A percentile compares a stretch with the other conserved stretches of the same genome.
These are phyloP conservation scores for Rhypophila decipiens DNA, from an alignment of 495 filamentous ascomycete genomes.

Conservation along the genomic window DNA sequence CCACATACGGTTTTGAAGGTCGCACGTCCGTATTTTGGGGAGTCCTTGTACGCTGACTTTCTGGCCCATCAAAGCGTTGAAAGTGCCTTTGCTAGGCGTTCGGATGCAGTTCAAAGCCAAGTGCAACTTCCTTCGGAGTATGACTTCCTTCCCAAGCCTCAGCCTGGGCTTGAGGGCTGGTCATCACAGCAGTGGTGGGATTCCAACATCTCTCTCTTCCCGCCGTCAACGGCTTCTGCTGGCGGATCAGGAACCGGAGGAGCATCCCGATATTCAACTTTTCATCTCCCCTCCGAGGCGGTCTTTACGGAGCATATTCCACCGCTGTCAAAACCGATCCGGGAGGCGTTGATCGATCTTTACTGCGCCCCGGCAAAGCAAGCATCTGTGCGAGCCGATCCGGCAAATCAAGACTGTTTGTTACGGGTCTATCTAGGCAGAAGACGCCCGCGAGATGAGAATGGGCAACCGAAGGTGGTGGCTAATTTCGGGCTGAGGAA, in stretches of 20 bases:
- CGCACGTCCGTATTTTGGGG: conserved; percentile 3
- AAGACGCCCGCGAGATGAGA: too few relatives aligned
- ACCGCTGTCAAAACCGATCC: conserved; percentile 4
- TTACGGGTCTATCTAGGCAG: conserved; percentile 22
- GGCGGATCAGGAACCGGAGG: not conserved
- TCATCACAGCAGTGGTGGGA: too few relatives aligned
- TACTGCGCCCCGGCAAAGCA: not conserved
- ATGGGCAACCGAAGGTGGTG: conserved; percentile 1
- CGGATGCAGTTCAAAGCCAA: not conserved
- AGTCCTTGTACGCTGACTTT: not conserved
- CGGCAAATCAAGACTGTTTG: conserved; percentile 21
- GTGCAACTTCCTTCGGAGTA: too few relatives aligned
- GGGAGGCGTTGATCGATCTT: not conserved
- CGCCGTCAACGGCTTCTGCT: not conserved
- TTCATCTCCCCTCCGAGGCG: too few relatives aligned
- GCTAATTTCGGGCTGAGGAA: conserved; percentile 13
- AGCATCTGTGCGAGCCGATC: not conserved
- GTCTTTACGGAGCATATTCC: conserved; percentile 9
- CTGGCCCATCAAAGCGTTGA: not conserved
- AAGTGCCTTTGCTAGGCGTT: not conserved
- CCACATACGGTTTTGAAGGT: conserved; percentile 1
- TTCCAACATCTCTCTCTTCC: not conserved
- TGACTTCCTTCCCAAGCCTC: not conserved
- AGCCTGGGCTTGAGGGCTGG: too few relatives aligned
- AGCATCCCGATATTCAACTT: too few relatives aligned